Evolutionary conservation across 169 alveolate genomes (phyloP), one percentile per base, ranked within the genome.

Genomic region (Eimeria zaria): DNA sequence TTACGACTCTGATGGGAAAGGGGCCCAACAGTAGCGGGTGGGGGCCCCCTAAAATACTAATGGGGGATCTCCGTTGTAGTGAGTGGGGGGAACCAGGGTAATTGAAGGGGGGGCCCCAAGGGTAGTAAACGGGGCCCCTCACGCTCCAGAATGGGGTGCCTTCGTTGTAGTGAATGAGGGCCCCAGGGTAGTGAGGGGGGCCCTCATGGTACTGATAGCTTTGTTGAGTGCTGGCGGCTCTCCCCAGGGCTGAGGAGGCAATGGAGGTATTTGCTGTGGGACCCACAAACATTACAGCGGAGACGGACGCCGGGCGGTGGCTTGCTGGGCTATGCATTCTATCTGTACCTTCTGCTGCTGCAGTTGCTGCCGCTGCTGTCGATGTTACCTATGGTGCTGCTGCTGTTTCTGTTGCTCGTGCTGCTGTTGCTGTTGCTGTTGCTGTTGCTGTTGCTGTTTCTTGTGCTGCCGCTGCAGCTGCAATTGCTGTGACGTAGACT

Each of bases 371-470:
- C 30, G 78, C 24, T 7, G 78, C 46, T 30, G 73, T n/a, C 0
- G 36, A 16, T 24, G 73, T 64, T 64, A 39, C 74, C 27, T 36
- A 36, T 24, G 74, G 41, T 64, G 74, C 22, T 27, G 39, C 39
- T 64, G 27, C 12, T 30, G 27, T 12, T 5, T 2, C 4, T 1
- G 78, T 24, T 5, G 4, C 14, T 14, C 64, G 24, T 30, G 78
- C 46, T n/a, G 78, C 78, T 67, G 78, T 22, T 67, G 78, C 3
- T 67, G 46, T 36, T 67, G 78, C 78, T 67, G 78, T 16, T 67
- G 46, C 27, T 4, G 8, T 2, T 55, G 22, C 64, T 55, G 64
- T 24, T 55, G 64, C 27, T 16, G 64, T 18, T 8, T 11, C 64
- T 55, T 55, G 64, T 14, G 64, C 64, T 16, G 64, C 27, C 16